Conservation (phyloP, 1,139 yeast species). For the Scheffersomyces lignicola region DNA sequence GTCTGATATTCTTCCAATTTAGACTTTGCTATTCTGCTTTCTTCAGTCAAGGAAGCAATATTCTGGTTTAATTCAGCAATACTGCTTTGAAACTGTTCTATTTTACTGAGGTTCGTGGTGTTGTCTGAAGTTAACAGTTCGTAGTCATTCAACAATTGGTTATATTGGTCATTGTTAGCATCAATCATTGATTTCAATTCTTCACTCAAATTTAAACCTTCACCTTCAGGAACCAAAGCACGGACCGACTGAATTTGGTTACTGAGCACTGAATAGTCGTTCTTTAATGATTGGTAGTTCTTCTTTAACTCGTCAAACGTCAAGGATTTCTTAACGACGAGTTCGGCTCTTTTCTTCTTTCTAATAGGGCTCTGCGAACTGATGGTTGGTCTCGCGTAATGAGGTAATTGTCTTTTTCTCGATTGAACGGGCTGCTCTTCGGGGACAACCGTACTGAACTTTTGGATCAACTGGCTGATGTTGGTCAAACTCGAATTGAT, state of each 20-base stretch:
- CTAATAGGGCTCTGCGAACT: conserved; percentile 19
- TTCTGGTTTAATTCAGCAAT: no score
- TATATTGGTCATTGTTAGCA: neutral
- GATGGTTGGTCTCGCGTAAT: conserved; percentile 34
- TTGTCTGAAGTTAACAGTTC: no score
- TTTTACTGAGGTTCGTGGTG: no score
- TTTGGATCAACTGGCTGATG: conserved; percentile 24
- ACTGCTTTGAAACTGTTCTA: no score
- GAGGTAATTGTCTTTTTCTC: conserved; percentile 16
- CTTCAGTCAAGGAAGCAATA: no score
- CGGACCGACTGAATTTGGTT: neutral
- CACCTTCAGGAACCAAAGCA: neutral
- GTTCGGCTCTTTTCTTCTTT: conserved; percentile 2
- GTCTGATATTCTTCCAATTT: no score
- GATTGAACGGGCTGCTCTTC: conserved; percentile 7
- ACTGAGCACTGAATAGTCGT: neutral
- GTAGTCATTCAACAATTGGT: no score
- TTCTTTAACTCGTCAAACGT: neutral
- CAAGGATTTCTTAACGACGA: neutral
- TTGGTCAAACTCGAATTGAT: conserved; percentile 29
- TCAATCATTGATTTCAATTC: conserved; percentile 4
- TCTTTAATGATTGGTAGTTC: neutral
- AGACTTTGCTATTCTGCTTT: no score
- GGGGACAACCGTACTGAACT: conserved; percentile 11
- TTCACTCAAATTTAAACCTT: conserved; percentile 3